Percentiles rank a stretch among this genome's conserved stretches.
These are phyloP conservation scores for Roridomyces roridus DNA, from an alignment of 768 basidiomycete species.

Conservation along the genomic window DNA sequence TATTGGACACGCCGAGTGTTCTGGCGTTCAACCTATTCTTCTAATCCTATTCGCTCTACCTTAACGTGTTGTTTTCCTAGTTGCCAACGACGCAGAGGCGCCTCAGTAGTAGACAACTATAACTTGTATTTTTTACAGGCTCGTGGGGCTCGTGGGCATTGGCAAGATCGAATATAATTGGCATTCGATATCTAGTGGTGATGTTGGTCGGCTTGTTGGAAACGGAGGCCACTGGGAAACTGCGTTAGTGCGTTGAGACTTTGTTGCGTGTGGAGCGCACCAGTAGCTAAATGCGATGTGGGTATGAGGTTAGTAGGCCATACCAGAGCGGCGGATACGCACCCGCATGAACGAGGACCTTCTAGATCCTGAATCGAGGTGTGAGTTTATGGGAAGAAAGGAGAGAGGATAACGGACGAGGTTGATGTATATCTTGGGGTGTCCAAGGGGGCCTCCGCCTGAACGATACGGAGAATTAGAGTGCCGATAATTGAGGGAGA, in stretches of 20 bases:
- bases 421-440: constrained; percentile 97
- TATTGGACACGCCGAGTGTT: constrained; percentile 18
- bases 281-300: constrained; percentile 39
- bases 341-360: constrained; percentile 90
- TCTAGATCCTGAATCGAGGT: constrained; percentile 75
- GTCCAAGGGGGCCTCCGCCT: constrained; percentile 96
- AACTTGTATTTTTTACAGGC: constrained; percentile 58
- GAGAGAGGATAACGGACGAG: constrained; percentile 59
- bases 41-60: constrained; percentile 23
- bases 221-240: constrained; percentile 78
- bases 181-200: constrained; percentile 51
- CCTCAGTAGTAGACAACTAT: constrained; percentile 56
- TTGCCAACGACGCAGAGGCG: constrained; percentile 54
- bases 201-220: constrained; percentile 85
- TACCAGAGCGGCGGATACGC: constrained; percentile 40
- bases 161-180: constrained; percentile 26
- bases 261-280: constrained; percentile 21
- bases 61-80: constrained; percentile 35
- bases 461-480: constrained; percentile 17
- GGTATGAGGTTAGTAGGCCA: constrained; percentile 27
- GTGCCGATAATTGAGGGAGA: constrained; percentile 1
- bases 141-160: constrained; percentile 32
- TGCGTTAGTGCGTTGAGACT: constrained; percentile 4
- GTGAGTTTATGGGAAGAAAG: constrained; percentile 7
- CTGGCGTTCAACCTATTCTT: constrained; percentile 15